These are phyloP conservation scores for Cytospora paraplurivora DNA, from an alignment of 2,329 filamentous ascomycete genomes.

Conservation along the genomic window DNA sequence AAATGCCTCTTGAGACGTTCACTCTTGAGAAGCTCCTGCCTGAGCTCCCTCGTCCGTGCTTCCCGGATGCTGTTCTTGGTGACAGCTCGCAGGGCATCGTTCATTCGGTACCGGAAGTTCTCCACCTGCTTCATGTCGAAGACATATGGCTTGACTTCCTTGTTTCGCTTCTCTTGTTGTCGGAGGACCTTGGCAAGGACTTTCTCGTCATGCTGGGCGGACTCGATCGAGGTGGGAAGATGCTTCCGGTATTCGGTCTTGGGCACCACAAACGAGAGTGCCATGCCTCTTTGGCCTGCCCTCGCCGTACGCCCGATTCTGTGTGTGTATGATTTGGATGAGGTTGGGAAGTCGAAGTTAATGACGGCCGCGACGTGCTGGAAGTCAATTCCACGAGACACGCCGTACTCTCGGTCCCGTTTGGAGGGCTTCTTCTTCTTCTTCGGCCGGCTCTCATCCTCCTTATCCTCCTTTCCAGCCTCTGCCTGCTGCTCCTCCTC, in stretches of 20 bases:
- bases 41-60: conserved; percentile 82
- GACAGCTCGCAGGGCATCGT: conserved; percentile 86
- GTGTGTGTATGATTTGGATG: conserved; percentile 93
- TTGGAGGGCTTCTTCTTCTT: conserved; percentile 68
- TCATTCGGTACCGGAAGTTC: conserved; percentile 92
- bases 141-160: conserved; percentile 84
- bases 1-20: conserved; percentile 95
- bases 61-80: conserved; percentile 89
- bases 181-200: conserved; percentile 78
- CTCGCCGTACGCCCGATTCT: conserved; percentile 91
- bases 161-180: conserved; percentile 75
- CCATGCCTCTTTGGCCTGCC: conserved; percentile 89
- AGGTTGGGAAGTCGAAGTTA: conserved; percentile 92
- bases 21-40: conserved; percentile 86
- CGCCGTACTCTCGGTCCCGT: conserved; percentile 83
- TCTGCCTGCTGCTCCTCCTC: conserved; percentile 52
- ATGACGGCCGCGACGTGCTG: conserved; percentile 91
- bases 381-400: conserved; percentile 97
- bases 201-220: conserved; percentile 81
- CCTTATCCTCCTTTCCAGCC: conserved; percentile 19
- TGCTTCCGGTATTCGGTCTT: conserved; percentile 83
- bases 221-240: conserved; percentile 76
- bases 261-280: conserved; percentile 92
- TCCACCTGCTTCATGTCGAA: conserved; percentile 96
- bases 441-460: conserved; percentile 50